A percentile compares a stretch with the other conserved stretches of the same genome.
phyloP scores from a whole-genome alignment of 106 monocot genomes.

The Apostasia ramifera region DNA sequence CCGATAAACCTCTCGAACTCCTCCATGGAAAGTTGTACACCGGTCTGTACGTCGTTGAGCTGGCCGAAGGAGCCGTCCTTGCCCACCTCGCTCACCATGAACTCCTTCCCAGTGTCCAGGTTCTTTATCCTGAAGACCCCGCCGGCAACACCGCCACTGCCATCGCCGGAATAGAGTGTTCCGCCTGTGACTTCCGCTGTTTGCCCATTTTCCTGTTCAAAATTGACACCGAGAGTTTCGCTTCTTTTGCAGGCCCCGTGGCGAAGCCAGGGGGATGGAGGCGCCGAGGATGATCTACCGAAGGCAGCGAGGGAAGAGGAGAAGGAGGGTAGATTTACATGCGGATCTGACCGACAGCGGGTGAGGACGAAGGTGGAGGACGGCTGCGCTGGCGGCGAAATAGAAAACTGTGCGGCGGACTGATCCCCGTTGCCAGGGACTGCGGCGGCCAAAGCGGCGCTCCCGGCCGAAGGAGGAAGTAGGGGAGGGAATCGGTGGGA shows the following conservation, averaged over 20 bases:
- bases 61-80: slow-evolving; percentile 36
- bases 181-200: neutral
- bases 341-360: slow-evolving; percentile 8
- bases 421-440: neutral
- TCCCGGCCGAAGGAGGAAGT: neutral
- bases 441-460: neutral
- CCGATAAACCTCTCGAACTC: slow-evolving; percentile 75
- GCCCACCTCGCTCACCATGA: slow-evolving; percentile 40
- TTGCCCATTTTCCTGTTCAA: neutral
- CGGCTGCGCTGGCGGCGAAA: neutral
- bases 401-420: neutral
- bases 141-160: too few species aligned
- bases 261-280: slow-evolving; percentile 2
- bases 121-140: slow-evolving; percentile 56
- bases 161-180: neutral
- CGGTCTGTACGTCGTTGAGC: slow-evolving; percentile 55
- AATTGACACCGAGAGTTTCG: neutral
- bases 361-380: neutral
- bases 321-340: neutral
- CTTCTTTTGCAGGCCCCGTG: neutral
- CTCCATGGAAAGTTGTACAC: slow-evolving; percentile 51
- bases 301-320: neutral
- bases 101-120: slow-evolving; percentile 79
- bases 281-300: neutral
- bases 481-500: neutral